Evolutionary conservation across 2,329 filamentous ascomycete genomes (phyloP).

Genomic region (Ophiocordyceps camponoti-leonardi): DNA sequence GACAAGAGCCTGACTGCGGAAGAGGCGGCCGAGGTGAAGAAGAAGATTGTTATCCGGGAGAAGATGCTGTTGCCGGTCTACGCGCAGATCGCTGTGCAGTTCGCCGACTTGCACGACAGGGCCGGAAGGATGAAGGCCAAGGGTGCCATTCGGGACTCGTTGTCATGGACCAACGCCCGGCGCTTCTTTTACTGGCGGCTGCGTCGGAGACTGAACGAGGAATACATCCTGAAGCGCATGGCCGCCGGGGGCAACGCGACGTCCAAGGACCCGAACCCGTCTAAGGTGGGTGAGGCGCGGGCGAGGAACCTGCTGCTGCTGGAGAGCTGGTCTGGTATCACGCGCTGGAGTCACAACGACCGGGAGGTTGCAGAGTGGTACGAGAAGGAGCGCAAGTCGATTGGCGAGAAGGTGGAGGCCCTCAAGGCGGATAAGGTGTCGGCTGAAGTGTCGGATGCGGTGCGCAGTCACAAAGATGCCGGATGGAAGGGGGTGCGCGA

Average conservation of each 20-base stretch:
- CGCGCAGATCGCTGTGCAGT: slow-evolving; percentile 87
- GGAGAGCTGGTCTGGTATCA: slow-evolving; percentile 65
- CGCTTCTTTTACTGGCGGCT: slow-evolving; percentile 99
- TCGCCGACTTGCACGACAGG: slow-evolving; percentile 92
- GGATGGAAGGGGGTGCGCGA: slow-evolving; percentile 75
- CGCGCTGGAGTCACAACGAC: slow-evolving; percentile 64
- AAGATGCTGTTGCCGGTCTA: slow-evolving; percentile 84
- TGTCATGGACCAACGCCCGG: slow-evolving; percentile 77
- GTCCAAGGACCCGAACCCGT: slow-evolving; percentile 13
- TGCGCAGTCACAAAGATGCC: slow-evolving; percentile 39
- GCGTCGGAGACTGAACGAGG: slow-evolving; percentile 89
- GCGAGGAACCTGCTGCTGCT: slow-evolving; percentile 56
- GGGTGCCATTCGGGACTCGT: slow-evolving; percentile 68
- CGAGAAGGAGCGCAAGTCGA: slow-evolving; percentile 75
- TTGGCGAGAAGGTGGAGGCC: slow-evolving; percentile 69
- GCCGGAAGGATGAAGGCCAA: slow-evolving; percentile 97
- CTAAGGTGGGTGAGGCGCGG: slow-evolving; percentile 36
- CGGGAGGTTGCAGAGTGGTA: slow-evolving; percentile 84
- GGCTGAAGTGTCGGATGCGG: slow-evolving; percentile 25
- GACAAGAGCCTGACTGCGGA: slow-evolving; percentile 49
- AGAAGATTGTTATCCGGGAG: slow-evolving; percentile 71
- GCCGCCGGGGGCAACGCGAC: slow-evolving; percentile 21
- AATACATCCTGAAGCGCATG: slow-evolving; percentile 91
- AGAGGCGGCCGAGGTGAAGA: slow-evolving; percentile 62
- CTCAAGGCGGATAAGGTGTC: slow-evolving; percentile 58